Evolutionary conservation across 139 green algal species (phyloP).

Genomic region (Coelastrella sp.): DNA sequence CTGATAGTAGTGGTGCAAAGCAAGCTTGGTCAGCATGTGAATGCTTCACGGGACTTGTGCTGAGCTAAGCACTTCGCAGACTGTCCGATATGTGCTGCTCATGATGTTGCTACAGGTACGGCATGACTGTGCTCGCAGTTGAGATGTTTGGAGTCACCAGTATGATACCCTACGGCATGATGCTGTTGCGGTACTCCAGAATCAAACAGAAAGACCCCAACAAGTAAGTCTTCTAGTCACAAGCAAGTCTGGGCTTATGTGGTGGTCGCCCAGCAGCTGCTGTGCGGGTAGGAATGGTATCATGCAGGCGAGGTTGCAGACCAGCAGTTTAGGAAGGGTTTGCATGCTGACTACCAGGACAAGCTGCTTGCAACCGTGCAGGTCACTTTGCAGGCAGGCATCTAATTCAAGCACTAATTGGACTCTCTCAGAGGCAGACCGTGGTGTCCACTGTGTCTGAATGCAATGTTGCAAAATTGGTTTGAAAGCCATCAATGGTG

Average conservation of each 20-base stretch:
- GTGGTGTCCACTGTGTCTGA: no score
- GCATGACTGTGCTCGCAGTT: constrained; percentile 50
- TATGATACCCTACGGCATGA: constrained; percentile 57
- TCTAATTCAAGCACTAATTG: no score
- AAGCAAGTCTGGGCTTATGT: not conserved
- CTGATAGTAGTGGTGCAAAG: not conserved
- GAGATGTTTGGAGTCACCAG: constrained; percentile 57
- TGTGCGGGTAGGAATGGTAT: no score
- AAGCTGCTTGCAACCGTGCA: no score
- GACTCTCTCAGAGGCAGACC: no score
- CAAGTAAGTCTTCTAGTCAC: constrained; percentile 15
- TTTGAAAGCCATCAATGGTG: no score
- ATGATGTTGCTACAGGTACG: constrained; percentile 39
- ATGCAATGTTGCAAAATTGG: no score
- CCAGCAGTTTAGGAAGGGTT: not conserved
- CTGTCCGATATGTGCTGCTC: not conserved
- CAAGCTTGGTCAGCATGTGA: not conserved
- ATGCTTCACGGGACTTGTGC: not conserved
- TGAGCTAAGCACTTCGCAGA: not conserved
- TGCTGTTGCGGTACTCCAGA: constrained; percentile 33
- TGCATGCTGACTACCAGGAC: no score
- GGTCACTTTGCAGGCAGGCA: no score
- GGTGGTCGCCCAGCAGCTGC: not conserved
- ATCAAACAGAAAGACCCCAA: not conserved
- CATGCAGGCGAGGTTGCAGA: not conserved